These are phyloP conservation scores for Cystobasidium sp. DNA, from an alignment of 1,284 basidiomycete genomes.

Conservation along the genomic window DNA sequence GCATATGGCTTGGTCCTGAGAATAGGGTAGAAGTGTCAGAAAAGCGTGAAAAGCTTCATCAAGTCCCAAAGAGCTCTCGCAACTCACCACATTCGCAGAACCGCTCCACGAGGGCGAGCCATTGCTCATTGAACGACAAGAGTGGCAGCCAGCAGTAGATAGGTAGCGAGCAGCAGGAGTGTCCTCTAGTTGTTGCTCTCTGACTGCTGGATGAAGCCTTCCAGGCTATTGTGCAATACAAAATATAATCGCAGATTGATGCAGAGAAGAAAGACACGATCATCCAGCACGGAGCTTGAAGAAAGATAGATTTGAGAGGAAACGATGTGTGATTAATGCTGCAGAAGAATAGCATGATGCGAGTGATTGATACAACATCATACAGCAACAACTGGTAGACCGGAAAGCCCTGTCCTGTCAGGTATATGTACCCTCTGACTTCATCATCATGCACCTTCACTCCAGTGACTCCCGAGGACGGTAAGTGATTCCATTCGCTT, in stretches of 20 bases:
- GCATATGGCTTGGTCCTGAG: slow-evolving; percentile 84
- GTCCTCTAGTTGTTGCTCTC: background rate
- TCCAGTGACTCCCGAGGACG: slow-evolving; percentile 50
- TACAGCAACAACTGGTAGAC: background rate
- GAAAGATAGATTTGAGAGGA: too few species aligned
- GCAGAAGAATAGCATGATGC: background rate
- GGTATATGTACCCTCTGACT: too few species aligned
- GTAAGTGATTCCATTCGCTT: slow-evolving; percentile 49
- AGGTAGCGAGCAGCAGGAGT: background rate
- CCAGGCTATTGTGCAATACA: background rate
- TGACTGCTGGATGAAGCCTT: background rate
- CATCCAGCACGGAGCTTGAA: background rate
- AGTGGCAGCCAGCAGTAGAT: background rate
- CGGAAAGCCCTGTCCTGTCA: background rate
- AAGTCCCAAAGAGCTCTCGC: too few species aligned
- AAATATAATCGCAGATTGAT: background rate
- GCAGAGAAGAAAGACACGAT: slow-evolving; percentile 3
- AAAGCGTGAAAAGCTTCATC: background rate
- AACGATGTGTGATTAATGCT: too few species aligned
- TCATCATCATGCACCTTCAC: background rate
- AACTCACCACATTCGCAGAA: slow-evolving; percentile 34
- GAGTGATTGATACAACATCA: slow-evolving; percentile 34
- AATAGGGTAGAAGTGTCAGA: background rate
- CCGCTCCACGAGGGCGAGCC: slow-evolving; percentile 38
- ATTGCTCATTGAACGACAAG: slow-evolving; percentile 24